Conservation (phyloP, 805 yeast species). For the Ogataea chonburiensis region DNA sequence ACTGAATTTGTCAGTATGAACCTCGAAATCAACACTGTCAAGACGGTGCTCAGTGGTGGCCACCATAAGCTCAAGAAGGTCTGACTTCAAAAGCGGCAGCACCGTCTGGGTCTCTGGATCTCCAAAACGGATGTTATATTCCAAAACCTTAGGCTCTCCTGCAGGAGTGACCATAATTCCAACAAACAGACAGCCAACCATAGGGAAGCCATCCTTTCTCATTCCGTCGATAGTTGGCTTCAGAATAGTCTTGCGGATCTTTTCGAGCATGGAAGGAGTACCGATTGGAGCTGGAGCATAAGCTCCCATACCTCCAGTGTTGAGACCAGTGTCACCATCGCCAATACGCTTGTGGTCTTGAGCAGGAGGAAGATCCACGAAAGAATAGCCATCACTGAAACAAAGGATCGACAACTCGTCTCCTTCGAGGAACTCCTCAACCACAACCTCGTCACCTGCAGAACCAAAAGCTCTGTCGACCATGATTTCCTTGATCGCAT, state of each 20-base stretch:
- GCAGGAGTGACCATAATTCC: constrained; percentile 87
- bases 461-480: constrained; percentile 81
- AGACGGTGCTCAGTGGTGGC: constrained; percentile 94
- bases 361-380: constrained; percentile 89
- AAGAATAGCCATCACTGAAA: constrained; percentile 89
- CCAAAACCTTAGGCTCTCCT: constrained; percentile 88
- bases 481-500: constrained; percentile 86
- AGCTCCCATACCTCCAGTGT: constrained; percentile 99
- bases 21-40: constrained; percentile 67
- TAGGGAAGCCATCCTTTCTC: constrained; percentile 93
- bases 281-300: constrained; percentile 98
- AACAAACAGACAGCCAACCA: constrained; percentile 92
- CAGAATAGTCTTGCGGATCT: constrained; percentile 73
- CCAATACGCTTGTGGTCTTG: constrained; percentile 98
- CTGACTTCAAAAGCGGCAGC: constrained; percentile 85
- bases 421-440: constrained; percentile 95
- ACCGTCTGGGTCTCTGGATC: constrained; percentile 99
- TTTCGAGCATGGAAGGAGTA: constrained; percentile 65
- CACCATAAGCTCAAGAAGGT: constrained; percentile 85
- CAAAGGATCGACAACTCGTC: constrained; percentile 94
- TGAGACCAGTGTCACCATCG: constrained; percentile 89
- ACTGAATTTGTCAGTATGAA: constrained; percentile 59
- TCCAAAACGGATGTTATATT: constrained; percentile 97
- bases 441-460: constrained; percentile 94
- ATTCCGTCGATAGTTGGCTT: constrained; percentile 93